Evolutionary conservation across 2,329 filamentous ascomycete genomes (phyloP), one percentile per base, ranked within the genome.

Genomic region (Myriosclerotinia scirpicola): DNA sequence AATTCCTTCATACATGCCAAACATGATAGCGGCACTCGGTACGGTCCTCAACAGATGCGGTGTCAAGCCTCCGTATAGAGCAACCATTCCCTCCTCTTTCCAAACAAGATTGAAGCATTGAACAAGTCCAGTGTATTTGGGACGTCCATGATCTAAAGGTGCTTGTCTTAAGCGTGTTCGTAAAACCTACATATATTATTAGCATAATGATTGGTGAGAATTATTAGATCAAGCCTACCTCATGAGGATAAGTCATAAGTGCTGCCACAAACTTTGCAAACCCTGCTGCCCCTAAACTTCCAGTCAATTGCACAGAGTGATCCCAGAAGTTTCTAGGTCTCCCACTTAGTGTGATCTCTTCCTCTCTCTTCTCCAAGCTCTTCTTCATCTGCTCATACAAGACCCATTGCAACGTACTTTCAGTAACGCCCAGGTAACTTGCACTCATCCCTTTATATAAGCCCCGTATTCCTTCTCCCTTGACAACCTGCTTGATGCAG

Each of bases 11-110:
- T 79, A 97, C 82, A 95, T 95, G 78, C 92, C 93, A 78, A 97
- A 97, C 91, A 96, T 97, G 77, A 98, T 96, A 72, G 91, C 93
- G 9, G 94, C 93, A 72, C 91, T 95, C 1, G 94, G 94, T 7
- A 97, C 93, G 8, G 93, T 93, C 69, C 93, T 85, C 79, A 97
- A 86, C 74, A 98, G 86, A 77, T 98, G 94, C 56, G 94, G 93
- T 17, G 93, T 96, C 74, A 98, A 82, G 22, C 93, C 93, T 66
- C 94, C 93, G 76, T 97, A 98, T 69, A 98, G 82, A 42, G 90
- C 91, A 56, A 88, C 86, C 78, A 97, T 83, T 58, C 93, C 92
- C 78, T 97, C 94, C 75, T 97, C 92, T 75, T 89, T 90, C 85
- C 88, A 94, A 54, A 97, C 90, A 22, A 92, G 84, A 76, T 87